Base-by-base conservation (phyloP, 1,284 basidiomycete species). In the Leccinum pachyderme region DNA sequence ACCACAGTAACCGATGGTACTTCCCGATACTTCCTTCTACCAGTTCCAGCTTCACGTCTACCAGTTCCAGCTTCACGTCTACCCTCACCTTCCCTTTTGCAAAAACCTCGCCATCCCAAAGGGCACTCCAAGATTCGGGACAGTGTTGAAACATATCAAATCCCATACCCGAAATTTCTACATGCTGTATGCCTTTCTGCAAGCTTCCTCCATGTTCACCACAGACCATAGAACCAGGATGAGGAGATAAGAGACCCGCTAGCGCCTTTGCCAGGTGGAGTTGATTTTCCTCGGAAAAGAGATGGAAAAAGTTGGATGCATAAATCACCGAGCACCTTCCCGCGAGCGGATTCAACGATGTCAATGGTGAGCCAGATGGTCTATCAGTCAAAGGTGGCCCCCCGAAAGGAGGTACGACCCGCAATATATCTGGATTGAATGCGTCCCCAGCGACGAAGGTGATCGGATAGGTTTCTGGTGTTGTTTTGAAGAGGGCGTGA, bases 401-500 rank as follows among this genome's bases (percentile, higher is more conserved):
- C 4, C 45, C 29, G 3, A 59, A 49, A 24, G 63, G 63, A 9
- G 53, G 37, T 5, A 52, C 57, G 8, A 66, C 54, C 12, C 54
- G 49, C 24, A 75, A 45, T 3, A 72, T 60, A 0, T 53, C 31
- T 13, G 63, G 59, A 54, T 76, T 68, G 6, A 77, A 65, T 4
- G 62, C 58, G 31, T 76, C 69, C 6, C 73, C 75, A 2, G 63
- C 27, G 18, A 77, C 46, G 51, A 77, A 74, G 11, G 39, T 61
- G 5, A 71, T 63, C 0, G 72, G 71, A 45, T 71, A 75, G 5
- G 65, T 62, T 28, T 59, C 56, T 9, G 64, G 61, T 0, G 67
- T 65, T 9, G 73, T 67, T 8, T 63, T 68, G 62, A 73, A 77
- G 13, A 77, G 68, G 29, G 65, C 63, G 29, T 77, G 72, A 1